Conservation (phyloP, 176 grass and related monocot species). For the Puya raimondii region DNA sequence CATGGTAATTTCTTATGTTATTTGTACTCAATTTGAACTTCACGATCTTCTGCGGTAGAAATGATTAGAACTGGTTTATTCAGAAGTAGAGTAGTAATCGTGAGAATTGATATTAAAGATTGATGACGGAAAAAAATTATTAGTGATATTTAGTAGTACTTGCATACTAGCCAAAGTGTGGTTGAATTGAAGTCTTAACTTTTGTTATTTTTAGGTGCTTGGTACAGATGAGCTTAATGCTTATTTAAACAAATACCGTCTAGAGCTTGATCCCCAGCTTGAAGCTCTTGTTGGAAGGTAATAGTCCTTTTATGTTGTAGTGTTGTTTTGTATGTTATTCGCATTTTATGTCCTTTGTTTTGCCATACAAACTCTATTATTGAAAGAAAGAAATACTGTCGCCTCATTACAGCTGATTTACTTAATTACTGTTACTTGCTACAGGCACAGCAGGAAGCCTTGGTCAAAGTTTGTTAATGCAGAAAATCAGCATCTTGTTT, state of each 20-base stretch:
- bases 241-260: slow-evolving; percentile 63
- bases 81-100: neutral
- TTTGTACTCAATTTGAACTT: neutral
- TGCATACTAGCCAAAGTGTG: too few species aligned
- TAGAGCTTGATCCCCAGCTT: slow-evolving; percentile 74
- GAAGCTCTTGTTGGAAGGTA: slow-evolving; percentile 81
- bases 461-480: slow-evolving; percentile 67
- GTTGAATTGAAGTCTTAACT: neutral
- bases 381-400: too few species aligned
- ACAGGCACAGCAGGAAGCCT: slow-evolving; percentile 55
- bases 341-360: too few species aligned
- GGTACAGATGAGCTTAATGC: slow-evolving; percentile 66
- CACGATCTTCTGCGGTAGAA: neutral
- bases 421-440: slow-evolving; percentile 6
- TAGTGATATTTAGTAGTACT: too few species aligned
- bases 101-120: too few species aligned
- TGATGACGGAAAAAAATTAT: too few species aligned
- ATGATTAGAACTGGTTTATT: too few species aligned
- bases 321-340: neutral
- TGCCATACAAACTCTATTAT: too few species aligned
- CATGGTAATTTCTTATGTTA: neutral
- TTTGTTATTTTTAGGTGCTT: slow-evolving; percentile 37
- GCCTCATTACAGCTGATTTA: neutral
- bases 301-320: neutral
- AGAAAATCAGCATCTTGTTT: slow-evolving; percentile 70